Base-by-base conservation (phyloP, 305 asterid species). In the Lippia alba region DNA sequence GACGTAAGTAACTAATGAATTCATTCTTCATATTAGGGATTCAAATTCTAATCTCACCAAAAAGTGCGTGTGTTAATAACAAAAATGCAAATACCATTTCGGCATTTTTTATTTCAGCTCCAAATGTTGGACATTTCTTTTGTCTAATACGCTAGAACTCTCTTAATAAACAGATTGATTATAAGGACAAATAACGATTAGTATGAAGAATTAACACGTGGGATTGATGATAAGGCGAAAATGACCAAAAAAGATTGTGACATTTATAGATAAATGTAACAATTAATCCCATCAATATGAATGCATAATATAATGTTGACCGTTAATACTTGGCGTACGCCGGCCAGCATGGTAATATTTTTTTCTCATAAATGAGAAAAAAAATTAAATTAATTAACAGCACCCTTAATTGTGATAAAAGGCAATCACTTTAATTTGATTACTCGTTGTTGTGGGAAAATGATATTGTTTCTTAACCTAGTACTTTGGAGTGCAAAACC, bases 401-500 rank as follows among this genome's bases (percentile, higher is more conserved):
- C 41, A 36, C 9, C 0, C 1, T 7, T 36, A 36, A 44, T 44
- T 44, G 49, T 44, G 49, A 44, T 0, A 44, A 44, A 5, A 59
- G 18, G 71, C 39, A 65, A 60, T 74, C 18, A 48, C 59, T 66
- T 51, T 34, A 16, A n/a, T 67, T 60, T 40, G 67, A 60, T 59
- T 65, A 53, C 34, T 50, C 30, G 30, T 24, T 24, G 30, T 24
- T 30, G 73, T 17, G 51, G 30, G 12, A 39, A 51, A 61, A 74
- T 74, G 41, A 60, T 74, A 61, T 32, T 44, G 74, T 67, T 74
- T 18, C 24, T 41, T 61, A 41, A 61, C 24, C 34, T 45, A 55
- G 61, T 33, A 60, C 17, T 50, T 50, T n/a, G 74, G 79, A 61
- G 79, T 74, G 74, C 66, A 41, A 68, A 56, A 44, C 34, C 54